Percentiles rank a stretch among this genome's conserved stretches.
These are phyloP conservation scores for Paxillus rubicundulus DNA, from an alignment of 768 basidiomycete species.

Conservation along the genomic window DNA sequence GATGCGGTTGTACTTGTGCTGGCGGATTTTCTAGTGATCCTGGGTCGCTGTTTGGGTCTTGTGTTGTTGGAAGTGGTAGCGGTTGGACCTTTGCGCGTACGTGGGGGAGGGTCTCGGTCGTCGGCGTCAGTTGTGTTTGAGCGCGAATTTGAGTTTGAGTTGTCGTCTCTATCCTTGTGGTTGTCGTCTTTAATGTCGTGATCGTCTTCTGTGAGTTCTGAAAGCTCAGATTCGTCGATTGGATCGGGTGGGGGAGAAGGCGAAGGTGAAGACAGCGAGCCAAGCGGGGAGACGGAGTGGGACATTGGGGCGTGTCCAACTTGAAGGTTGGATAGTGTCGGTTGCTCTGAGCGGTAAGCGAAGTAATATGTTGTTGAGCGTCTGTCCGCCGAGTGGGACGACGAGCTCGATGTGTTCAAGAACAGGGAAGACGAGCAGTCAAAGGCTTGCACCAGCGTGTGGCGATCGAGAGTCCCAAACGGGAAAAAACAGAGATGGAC, in stretches of 20 bases:
- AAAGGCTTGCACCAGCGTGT: background rate
- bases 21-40: constrained; percentile 3
- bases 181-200: constrained; percentile 46
- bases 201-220: constrained; percentile 82
- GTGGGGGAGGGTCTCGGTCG: constrained; percentile 15
- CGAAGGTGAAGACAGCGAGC: constrained; percentile 68
- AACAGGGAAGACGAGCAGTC: constrained; percentile 19
- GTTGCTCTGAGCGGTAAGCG: background rate
- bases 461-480: constrained; percentile 20
- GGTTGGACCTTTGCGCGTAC: constrained; percentile 10
- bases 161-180: constrained; percentile 25
- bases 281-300: constrained; percentile 39
- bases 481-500: constrained; percentile 16
- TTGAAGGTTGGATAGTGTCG: background rate
- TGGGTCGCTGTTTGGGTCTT: constrained; percentile 12
- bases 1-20: constrained; percentile 1
- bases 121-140: constrained; percentile 9
- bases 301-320: constrained; percentile 14
- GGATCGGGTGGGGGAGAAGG: constrained; percentile 50
- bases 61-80: background rate
- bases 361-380: background rate
- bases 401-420: constrained; percentile 1
- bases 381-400: background rate
- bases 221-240: constrained; percentile 67
- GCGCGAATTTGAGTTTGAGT: constrained; percentile 1